Conservation (phyloP, 306 rosid genomes). For the Styphnolobium japonicum region DNA sequence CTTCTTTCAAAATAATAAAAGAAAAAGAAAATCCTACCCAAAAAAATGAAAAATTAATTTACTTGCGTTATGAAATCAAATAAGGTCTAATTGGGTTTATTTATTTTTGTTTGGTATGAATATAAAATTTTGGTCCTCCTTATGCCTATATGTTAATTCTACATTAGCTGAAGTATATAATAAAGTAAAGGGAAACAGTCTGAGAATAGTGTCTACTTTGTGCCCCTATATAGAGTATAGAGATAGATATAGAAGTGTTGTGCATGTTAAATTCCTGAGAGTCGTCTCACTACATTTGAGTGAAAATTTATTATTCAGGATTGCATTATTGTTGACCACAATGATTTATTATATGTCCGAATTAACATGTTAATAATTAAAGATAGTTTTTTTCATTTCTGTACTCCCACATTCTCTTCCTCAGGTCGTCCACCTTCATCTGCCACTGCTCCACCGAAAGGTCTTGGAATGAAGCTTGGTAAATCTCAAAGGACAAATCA, state of each 20-base stretch:
- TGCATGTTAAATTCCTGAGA: neutral
- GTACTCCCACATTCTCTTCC: conserved; percentile 3
- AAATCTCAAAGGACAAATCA: conserved; percentile 86
- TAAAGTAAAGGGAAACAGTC: neutral
- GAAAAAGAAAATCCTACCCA: neutral
- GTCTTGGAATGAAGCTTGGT: conserved; percentile 88
- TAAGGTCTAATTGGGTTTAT: neutral
- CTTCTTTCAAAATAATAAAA: neutral
- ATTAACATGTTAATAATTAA: conserved; percentile 15
- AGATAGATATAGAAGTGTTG: neutral
- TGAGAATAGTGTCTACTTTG: neutral
- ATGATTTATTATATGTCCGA: conserved; percentile 17
- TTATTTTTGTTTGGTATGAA: neutral
- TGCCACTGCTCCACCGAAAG: conserved; percentile 94
- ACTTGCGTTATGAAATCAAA: neutral
- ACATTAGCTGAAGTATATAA: neutral
- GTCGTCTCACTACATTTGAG: neutral
- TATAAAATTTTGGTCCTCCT: neutral
- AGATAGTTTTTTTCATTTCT: conserved; percentile 19
- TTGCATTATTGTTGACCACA: neutral
- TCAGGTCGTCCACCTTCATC: conserved; percentile 75
- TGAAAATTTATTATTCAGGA: neutral
- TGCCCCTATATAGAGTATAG: neutral
- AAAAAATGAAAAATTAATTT: neutral
- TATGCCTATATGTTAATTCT: neutral